Conservation (phyloP, 805 yeast species). For the Kluyveromyces lactis region DNA sequence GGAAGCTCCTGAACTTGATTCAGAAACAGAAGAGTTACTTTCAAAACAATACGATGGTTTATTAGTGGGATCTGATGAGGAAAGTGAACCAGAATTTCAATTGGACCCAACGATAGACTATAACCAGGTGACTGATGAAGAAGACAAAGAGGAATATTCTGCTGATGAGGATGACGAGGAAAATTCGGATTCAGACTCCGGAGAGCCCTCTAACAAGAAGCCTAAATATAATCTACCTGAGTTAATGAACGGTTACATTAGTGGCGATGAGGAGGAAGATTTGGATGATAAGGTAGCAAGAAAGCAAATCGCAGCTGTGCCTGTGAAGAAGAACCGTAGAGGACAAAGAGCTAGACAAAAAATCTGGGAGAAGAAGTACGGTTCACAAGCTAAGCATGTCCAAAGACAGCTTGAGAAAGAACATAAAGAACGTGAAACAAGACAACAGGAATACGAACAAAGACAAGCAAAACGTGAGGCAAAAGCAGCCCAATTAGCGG, state of each 20-base stretch:
- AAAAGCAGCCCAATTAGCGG: slow-evolving; percentile 32
- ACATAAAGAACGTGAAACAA: slow-evolving; percentile 47
- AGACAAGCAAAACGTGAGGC: slow-evolving; percentile 60
- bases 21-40: slow-evolving; percentile 19
- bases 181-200: slow-evolving; percentile 32
- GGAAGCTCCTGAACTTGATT: slow-evolving; percentile 11
- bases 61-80: slow-evolving; percentile 33
- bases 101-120: slow-evolving; percentile 22
- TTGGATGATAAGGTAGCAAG: slow-evolving; percentile 40
- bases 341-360: slow-evolving; percentile 96
- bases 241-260: slow-evolving; percentile 70
- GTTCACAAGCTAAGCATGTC: slow-evolving; percentile 75
- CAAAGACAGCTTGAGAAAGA: slow-evolving; percentile 51
- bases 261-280: slow-evolving; percentile 71
- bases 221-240: slow-evolving; percentile 47
- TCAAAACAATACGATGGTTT: slow-evolving; percentile 31
- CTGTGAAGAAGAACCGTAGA: slow-evolving; percentile 73
- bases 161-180: slow-evolving; percentile 16
- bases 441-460: slow-evolving; percentile 61
- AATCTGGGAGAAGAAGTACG: slow-evolving; percentile 92
- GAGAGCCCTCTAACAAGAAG: slow-evolving; percentile 17
- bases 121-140: slow-evolving; percentile 6
- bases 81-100: slow-evolving; percentile 31
- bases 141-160: slow-evolving; percentile 21
- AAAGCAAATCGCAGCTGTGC: slow-evolving; percentile 28